Evolutionary conservation across 2,329 filamentous ascomycete genomes (phyloP).

Genomic region (Plectosphaerella cucumerina): DNA sequence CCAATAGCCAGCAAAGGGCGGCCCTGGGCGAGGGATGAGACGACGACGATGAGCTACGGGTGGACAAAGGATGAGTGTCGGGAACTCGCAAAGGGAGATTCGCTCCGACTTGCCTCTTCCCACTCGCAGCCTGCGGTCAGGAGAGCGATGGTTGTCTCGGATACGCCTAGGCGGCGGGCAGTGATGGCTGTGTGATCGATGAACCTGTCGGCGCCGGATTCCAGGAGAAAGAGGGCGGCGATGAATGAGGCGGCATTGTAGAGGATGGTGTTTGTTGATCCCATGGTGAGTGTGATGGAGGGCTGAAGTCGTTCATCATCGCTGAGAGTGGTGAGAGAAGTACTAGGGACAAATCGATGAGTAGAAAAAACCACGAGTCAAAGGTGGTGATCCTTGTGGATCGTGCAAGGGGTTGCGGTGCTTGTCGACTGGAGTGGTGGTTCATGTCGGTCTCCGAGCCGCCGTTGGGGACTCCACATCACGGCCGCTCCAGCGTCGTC

Average conservation of each 20-base stretch:
- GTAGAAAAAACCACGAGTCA: too few species aligned
- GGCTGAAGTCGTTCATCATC: too few species aligned
- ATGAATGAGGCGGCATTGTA: slow-evolving; percentile 39
- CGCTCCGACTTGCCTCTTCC: slow-evolving; percentile 40
- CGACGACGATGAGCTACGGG: slow-evolving; percentile 11
- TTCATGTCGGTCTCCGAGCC: too few species aligned
- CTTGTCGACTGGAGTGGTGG: too few species aligned
- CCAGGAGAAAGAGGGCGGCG: slow-evolving; percentile 42
- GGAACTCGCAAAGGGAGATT: not conserved
- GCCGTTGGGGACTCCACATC: too few species aligned
- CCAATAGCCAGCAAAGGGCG: slow-evolving; percentile 28
- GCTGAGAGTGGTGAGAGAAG: too few species aligned
- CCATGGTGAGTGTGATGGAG: slow-evolving; percentile 1
- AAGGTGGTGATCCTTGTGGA: too few species aligned
- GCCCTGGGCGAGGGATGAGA: not conserved
- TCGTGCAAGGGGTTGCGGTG: too few species aligned
- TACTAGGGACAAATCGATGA: too few species aligned
- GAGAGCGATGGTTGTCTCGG: slow-evolving; percentile 43
- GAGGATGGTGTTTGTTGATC: slow-evolving; percentile 2
- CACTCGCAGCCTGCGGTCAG: slow-evolving; percentile 51
- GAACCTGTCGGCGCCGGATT: slow-evolving; percentile 48
- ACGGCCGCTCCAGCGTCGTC: too few species aligned
- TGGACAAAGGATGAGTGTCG: not conserved
- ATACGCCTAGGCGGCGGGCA: slow-evolving; percentile 37
- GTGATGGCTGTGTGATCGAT: slow-evolving; percentile 45